Evolutionary conservation across 495 filamentous ascomycete genomes (phyloP), one percentile per base, ranked within the genome.

Genomic region (Daldinia vernicosa): DNA sequence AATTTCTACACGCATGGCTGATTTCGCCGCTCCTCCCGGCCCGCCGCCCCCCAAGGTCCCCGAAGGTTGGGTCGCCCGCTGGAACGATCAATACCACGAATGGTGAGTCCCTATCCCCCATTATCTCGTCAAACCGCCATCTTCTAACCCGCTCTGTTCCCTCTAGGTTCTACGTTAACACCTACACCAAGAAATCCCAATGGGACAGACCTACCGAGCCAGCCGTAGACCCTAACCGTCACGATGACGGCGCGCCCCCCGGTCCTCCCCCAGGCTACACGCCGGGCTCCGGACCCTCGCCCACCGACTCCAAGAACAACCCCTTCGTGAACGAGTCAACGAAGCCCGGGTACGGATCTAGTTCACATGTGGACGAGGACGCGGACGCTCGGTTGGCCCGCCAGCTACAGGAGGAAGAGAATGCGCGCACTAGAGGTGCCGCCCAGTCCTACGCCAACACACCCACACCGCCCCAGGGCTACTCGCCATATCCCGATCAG

Each of bases 21-120:
- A 89, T 71, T 93, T 90, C 74, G 80, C 82, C 37, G 87, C 92
- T 63, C 93, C 93, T 19, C 74, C 87, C 1, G 92, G 92, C 6
- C 95, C 95, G 56, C 93, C 94, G 37, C 94, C 95, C 8, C 94
- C 93, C 24, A 88, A 88, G 67, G 90, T 97, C 1, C 95, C 95
- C 0, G 90, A 92, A 74, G 95, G 95, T 63, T 98, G 93, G 93
- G 90, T 91, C 74, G 90, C 89, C 8, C 87, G 92, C 50, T 97
- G 86, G 79, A 90, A 93, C 70, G 85, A 89, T 0, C 86, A 89
- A 63, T 93, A 93, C 79, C 85, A 88, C 32, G 88, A 93, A 90
- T 93, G 90, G 92, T 94, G 77, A 69, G 87, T 67, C 4, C 19
- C 19, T 32, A 37, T 54, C 28, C 22, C 35, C 58, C 40, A 62